These are phyloP conservation scores for Moniliella sp. DNA, from an alignment of 1,284 basidiomycete genomes.

Conservation along the genomic window DNA sequence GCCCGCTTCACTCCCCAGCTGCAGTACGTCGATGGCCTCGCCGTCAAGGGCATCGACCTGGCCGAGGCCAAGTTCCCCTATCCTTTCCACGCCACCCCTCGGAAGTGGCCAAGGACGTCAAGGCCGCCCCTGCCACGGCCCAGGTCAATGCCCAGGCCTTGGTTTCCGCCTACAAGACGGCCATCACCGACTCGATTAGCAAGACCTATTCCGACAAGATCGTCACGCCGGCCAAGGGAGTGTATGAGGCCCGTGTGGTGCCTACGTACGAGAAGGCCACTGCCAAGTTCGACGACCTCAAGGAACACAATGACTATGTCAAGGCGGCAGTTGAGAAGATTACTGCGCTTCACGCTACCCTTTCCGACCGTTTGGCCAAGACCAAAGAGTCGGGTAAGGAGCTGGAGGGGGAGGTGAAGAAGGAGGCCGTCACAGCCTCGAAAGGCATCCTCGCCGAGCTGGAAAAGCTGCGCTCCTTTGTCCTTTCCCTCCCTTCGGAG, in stretches of 20 bases:
- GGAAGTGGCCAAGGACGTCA: slow-evolving; percentile 14
- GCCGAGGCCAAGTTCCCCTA: slow-evolving; percentile 26
- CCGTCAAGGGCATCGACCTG: slow-evolving; percentile 21
- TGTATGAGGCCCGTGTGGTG: slow-evolving; percentile 20
- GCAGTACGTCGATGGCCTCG: slow-evolving; percentile 16
- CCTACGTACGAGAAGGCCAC: slow-evolving; percentile 15
- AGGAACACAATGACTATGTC: slow-evolving; percentile 23
- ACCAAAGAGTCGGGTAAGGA: slow-evolving; percentile 16
- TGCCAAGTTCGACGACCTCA: slow-evolving; percentile 25
- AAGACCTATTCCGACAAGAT: slow-evolving; percentile 10
- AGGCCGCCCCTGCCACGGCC: slow-evolving; percentile 14
- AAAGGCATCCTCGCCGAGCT: slow-evolving; percentile 26
- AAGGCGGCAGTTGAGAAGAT: slow-evolving; percentile 21
- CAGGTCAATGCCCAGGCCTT: too few relatives aligned
- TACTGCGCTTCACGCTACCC: slow-evolving; percentile 16
- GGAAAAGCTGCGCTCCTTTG: slow-evolving; percentile 24
- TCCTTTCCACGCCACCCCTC: slow-evolving; percentile 27
- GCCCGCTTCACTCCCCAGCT: slow-evolving; percentile 21
- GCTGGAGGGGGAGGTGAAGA: slow-evolving; percentile 17
- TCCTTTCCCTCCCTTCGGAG: slow-evolving; percentile 18
- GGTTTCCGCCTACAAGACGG: too few relatives aligned
- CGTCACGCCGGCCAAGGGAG: slow-evolving; percentile 12
- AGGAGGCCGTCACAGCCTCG: slow-evolving; percentile 19
- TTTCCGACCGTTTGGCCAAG: slow-evolving; percentile 9
- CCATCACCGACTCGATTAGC: slow-evolving; percentile 8